Base-by-base conservation (phyloP, 1,284 basidiomycete genomes). In the Cryptococcus amylolentus region DNA sequence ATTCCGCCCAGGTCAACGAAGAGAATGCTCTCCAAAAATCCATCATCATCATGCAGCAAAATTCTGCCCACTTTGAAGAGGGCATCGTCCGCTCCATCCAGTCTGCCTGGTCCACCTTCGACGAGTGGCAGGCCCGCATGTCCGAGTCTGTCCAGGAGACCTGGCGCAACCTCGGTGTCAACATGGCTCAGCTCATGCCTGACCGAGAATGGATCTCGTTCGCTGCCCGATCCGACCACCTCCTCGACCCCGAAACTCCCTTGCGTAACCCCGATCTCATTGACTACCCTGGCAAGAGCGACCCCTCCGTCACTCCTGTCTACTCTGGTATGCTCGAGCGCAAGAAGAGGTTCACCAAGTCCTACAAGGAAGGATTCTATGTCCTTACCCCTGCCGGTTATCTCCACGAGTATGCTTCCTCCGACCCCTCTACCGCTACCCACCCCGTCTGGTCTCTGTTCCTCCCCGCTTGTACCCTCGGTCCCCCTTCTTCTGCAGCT, bases 21-120 rank as follows among this genome's bases (percentile, higher is more conserved):
- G 96, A 98, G 80, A 98, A 98, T 72, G 86, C 94, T 0, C 84
- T 98, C 18, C 96, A 98, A 78, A 98, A 98, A 77, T 91, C 88
- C n/a, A 89, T 98, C 72, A 88, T 98, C 71, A 96, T 98, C 76
- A 98, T 97, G 86, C 95, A 98, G 76, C 89, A 97, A 70, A 97
- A 97, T 78, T 91, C 88, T 48, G 95, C 94, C 23, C 89, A 96
- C 76, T 98, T 98, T 67, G 95, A 98, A 78, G 90, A 93, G 70
- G 95, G 94, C 60, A 90, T 98, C 68, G 92, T 98, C 41, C 89
- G 91, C 64, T 87, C 91, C 35, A 86, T 98, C 64, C 93, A 98
- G 78, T 92, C 90, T 39, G 92, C 95, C 0, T 98, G 95, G 95
- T 85, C 89, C 64, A 98, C 93, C 1, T 98, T 91, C 72, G 90